Conservation (phyloP, 1,284 basidiomycete species). For the Melampsora larici-populina region DNA sequence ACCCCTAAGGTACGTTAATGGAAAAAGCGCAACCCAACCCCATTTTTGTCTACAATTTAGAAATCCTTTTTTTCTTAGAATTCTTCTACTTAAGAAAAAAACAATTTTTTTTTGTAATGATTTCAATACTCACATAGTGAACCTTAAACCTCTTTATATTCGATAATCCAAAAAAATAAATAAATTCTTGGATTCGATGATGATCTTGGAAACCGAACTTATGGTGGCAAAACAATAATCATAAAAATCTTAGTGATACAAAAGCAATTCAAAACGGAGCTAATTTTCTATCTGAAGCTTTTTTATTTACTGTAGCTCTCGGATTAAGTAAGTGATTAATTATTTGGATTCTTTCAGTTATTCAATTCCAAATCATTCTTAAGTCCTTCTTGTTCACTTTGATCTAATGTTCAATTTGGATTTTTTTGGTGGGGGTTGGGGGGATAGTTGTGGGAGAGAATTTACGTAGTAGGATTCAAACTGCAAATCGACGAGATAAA, state of each 20-base stretch:
- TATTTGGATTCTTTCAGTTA: not conserved
- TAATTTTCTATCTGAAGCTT: conserved; percentile 40
- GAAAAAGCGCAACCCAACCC: no score
- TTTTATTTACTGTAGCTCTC: conserved; percentile 30
- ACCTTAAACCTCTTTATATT: no score
- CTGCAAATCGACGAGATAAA: conserved; percentile 25
- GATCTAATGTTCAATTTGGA: no score
- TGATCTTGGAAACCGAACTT: no score
- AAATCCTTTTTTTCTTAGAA: not conserved
- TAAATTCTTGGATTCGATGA: no score
- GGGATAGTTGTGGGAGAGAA: conserved; percentile 32
- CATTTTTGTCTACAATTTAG: not conserved
- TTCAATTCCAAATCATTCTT: not conserved
- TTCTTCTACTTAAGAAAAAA: not conserved
- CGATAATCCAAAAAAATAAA: no score
- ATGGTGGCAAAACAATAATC: no score
- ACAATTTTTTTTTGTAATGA: no score
- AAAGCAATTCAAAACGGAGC: conserved; percentile 39
- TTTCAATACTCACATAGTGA: no score
- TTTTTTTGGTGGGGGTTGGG: no score
- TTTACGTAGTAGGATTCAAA: conserved; percentile 19
- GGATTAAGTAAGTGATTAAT: conserved; percentile 21
- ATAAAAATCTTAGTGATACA: conserved; percentile 16
- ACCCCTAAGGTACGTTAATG: conserved; percentile 10
- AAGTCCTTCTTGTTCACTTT: no score